A percentile compares a stretch with the other conserved stretches of the same genome.
Conservation (phyloP, 1,139 yeast genomes). For the Scheffersomyces quercinus region DNA sequence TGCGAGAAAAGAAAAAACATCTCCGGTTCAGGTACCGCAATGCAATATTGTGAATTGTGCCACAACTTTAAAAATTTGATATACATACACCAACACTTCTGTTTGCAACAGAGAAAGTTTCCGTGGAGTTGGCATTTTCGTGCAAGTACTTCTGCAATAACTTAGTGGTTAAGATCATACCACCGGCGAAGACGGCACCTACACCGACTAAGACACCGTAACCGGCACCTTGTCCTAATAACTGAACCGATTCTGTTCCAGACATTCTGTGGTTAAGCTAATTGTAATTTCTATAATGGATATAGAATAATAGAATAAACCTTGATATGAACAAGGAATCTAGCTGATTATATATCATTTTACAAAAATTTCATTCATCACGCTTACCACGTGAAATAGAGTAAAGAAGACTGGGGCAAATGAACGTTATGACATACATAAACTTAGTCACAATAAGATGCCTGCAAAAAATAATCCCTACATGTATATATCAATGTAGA, state of each 20-base stretch:
- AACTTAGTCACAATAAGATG: no score
- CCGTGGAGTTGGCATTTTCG: conserved; percentile 30
- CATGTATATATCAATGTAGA: no score
- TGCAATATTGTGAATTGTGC: background rate
- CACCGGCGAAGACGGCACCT: conserved; percentile 31
- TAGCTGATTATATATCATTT: no score
- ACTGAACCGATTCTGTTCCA: conserved; percentile 1
- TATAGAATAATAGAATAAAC: no score
- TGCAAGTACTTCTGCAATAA: conserved; percentile 24
- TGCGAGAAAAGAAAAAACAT: background rate
- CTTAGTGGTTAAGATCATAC: conserved; percentile 28
- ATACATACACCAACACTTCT: conserved; percentile 25
- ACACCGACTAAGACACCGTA: conserved; percentile 32
- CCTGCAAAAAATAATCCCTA: no score
- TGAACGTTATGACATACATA: no score
- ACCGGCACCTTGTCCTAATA: conserved; percentile 25
- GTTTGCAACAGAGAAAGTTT: conserved; percentile 32
- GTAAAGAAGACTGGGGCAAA: no score
- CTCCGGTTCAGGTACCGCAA: background rate
- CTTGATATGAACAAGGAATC: no score
- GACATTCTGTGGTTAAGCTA: background rate
- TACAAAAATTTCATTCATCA: no score
- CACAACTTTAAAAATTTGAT: background rate
- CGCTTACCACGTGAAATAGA: no score
- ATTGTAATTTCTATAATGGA: no score